A percentile compares a stretch with the other conserved stretches of the same genome.
phyloP scores from a whole-genome alignment of 257 asterid genomes.

The Craterostigma plantagineum region DNA sequence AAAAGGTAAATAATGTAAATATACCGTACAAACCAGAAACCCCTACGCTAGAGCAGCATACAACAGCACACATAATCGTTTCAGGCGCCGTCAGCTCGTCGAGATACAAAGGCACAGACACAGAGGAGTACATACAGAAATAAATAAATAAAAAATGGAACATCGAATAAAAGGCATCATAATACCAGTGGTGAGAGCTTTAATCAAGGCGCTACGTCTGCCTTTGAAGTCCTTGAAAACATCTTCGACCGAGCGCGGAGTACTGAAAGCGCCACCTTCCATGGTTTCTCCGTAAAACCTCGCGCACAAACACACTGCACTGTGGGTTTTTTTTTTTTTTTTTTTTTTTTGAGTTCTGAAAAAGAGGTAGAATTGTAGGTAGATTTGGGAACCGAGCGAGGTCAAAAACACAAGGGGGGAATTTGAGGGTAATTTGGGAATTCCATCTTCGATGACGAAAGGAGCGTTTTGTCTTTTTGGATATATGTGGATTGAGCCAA shows the following conservation, averaged over 20 bases:
- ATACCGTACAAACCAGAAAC: slow-evolving; percentile 7
- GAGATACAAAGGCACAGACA: not conserved
- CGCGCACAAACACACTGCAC: slow-evolving; percentile 12
- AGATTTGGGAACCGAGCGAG: too few species aligned
- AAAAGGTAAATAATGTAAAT: slow-evolving; percentile 3
- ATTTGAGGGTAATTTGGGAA: too few species aligned
- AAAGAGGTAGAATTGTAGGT: not conserved
- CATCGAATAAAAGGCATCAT: not conserved
- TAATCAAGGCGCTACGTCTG: slow-evolving; percentile 37
- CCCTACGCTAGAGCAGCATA: not conserved
- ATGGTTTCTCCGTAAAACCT: slow-evolving; percentile 13
- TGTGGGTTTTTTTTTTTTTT: slow-evolving; percentile 9
- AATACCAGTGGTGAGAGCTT: slow-evolving; percentile 43
- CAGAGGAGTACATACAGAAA: slow-evolving; percentile 1
- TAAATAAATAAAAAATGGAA: not conserved
- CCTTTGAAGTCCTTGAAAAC: slow-evolving; percentile 36
- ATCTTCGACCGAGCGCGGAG: slow-evolving; percentile 29
- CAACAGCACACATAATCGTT: slow-evolving; percentile 3
- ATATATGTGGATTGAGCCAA: too few species aligned
- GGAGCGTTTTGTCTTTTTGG: too few species aligned
- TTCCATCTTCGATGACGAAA: too few species aligned
- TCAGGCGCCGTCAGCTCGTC: slow-evolving; percentile 14
- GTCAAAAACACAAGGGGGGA: too few species aligned
- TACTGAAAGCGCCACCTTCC: slow-evolving; percentile 21
- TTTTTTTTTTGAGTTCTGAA: too few species aligned